Conservation (phyloP, 176 grass and related monocot genomes). For the Bromus sterilis region DNA sequence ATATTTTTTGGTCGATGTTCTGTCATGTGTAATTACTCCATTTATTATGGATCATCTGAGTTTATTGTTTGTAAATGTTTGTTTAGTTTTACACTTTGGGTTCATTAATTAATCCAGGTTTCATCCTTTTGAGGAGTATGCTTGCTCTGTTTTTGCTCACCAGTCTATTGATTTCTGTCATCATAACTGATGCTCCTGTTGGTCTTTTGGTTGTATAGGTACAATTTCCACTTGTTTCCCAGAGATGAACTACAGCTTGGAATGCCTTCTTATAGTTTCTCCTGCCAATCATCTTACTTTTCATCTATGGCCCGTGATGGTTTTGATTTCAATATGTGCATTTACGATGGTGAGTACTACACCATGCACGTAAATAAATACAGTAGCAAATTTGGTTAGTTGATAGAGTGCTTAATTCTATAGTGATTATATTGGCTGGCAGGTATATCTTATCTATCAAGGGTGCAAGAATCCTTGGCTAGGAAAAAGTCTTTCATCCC, state of each 20-base stretch:
- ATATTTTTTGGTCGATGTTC: background rate
- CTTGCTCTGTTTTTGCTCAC: background rate
- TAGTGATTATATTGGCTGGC: slow-evolving; percentile 25
- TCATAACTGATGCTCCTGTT: slow-evolving; percentile 12
- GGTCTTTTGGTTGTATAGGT: slow-evolving; percentile 41
- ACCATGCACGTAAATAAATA: background rate
- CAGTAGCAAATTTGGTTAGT: background rate
- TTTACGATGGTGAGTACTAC: slow-evolving; percentile 72
- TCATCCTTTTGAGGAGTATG: background rate
- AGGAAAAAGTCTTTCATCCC: slow-evolving; percentile 42
- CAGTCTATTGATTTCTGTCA: background rate
- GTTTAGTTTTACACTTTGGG: background rate
- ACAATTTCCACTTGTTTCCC: slow-evolving; percentile 97
- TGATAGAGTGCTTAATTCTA: slow-evolving; percentile 7
- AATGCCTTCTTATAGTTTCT: slow-evolving; percentile 90
- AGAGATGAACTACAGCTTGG: slow-evolving; percentile 65
- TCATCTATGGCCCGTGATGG: slow-evolving; percentile 74
- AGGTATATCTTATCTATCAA: slow-evolving; percentile 95
- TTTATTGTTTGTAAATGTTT: background rate
- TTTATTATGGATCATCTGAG: background rate
- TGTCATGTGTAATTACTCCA: background rate
- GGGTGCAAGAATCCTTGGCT: slow-evolving; percentile 83
- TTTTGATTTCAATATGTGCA: slow-evolving; percentile 97
- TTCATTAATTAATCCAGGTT: background rate
- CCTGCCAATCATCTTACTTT: slow-evolving; percentile 84